A percentile compares a stretch with the other conserved stretches of the same genome.
Evolutionary conservation across 306 rosid genomes (phyloP).

Genomic region (Amphicarpaea edgeworthii): DNA sequence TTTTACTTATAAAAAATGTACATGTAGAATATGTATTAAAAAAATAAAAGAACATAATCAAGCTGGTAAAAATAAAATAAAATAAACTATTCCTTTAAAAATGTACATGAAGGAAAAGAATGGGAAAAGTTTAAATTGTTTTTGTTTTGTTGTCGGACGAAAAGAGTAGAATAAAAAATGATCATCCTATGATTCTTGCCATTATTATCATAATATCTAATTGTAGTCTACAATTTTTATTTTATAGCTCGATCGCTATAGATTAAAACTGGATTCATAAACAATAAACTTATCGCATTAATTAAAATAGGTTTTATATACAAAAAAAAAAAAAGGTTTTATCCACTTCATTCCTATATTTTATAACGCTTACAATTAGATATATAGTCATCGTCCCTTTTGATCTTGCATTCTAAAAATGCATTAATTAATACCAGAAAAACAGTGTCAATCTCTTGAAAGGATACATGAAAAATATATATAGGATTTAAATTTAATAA

Average conservation of each 20-base stretch:
- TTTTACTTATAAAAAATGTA: slow-evolving; percentile 9
- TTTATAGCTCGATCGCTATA: slow-evolving; percentile 13
- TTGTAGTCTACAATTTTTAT: slow-evolving; percentile 32
- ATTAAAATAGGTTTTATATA: too few relatives aligned
- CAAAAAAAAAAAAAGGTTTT: too few relatives aligned
- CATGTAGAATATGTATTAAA: not conserved
- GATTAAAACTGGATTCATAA: slow-evolving; percentile 28
- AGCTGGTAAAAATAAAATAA: not conserved
- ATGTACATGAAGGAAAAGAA: slow-evolving; percentile 8
- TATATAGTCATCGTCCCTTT: too few relatives aligned
- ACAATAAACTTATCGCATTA: slow-evolving; percentile 21
- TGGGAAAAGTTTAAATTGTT: slow-evolving; percentile 24
- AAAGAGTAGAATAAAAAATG: slow-evolving; percentile 16
- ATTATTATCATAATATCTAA: slow-evolving; percentile 22
- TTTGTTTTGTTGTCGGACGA: slow-evolving; percentile 46
- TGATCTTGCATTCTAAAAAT: slow-evolving; percentile 14
- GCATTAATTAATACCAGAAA: not conserved
- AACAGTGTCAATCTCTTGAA: not conserved
- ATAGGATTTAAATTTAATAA: slow-evolving; percentile 11
- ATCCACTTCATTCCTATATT: slow-evolving; percentile 22
- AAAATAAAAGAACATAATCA: slow-evolving; percentile 18
- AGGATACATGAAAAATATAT: slow-evolving; percentile 21
- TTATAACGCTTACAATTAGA: slow-evolving; percentile 18
- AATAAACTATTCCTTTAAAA: slow-evolving; percentile 24
- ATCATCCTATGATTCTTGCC: not conserved